phyloP scores from a whole-genome alignment of 1,284 basidiomycete genomes.

The Singerocomus inundabilis region DNA sequence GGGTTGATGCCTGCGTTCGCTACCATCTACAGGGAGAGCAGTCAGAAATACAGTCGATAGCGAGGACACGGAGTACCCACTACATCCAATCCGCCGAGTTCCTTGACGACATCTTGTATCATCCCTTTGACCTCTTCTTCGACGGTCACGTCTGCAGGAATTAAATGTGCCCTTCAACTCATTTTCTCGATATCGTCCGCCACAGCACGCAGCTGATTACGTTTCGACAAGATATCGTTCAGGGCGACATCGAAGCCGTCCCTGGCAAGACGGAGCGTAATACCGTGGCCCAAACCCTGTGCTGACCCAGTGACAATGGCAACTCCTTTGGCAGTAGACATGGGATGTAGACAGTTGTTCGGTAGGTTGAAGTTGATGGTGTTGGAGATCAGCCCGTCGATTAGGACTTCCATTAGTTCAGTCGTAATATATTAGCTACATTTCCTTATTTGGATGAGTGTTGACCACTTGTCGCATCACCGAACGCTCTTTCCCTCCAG shows the following conservation, averaged over 20 bases:
- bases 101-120: neutral
- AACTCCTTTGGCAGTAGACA: neutral
- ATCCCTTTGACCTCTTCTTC: slow-evolving; percentile 11
- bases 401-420: too few relatives aligned
- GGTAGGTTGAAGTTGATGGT: too few relatives aligned
- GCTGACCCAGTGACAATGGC: slow-evolving; percentile 9
- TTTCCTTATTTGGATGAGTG: too few relatives aligned
- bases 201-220: slow-evolving; percentile 2
- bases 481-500: too few relatives aligned
- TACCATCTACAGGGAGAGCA: slow-evolving; percentile 8
- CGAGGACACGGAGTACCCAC: too few relatives aligned
- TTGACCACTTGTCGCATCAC: too few relatives aligned
- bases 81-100: slow-evolving; percentile 13
- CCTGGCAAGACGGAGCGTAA: slow-evolving; percentile 7
- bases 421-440: too few relatives aligned
- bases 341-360: too few relatives aligned
- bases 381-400: too few relatives aligned
- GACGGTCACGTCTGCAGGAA: slow-evolving; percentile 5
- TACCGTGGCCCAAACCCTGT: slow-evolving; percentile 6
- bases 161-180: slow-evolving; percentile 4
- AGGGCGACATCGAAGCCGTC: slow-evolving; percentile 13
- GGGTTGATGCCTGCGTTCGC: slow-evolving; percentile 7
- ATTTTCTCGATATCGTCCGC: slow-evolving; percentile 3
- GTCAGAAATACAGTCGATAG: too few relatives aligned
- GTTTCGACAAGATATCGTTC: slow-evolving; percentile 8